Conservation (phyloP, 2,329 filamentous ascomycete genomes). For the Graphiopsis chlorocephala region DNA sequence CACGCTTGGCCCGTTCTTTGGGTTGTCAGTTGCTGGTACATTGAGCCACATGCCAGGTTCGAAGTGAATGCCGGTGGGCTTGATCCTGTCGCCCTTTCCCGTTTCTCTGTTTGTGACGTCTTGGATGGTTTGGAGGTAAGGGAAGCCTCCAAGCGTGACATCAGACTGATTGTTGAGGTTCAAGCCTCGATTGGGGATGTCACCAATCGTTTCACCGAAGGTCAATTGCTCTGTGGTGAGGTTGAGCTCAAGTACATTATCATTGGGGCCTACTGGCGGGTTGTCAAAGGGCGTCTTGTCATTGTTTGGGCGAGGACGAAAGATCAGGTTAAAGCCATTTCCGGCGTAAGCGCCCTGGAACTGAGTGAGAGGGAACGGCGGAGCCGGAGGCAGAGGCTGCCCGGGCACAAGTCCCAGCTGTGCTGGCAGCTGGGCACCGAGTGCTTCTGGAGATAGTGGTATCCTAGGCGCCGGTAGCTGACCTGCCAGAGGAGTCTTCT, state of each 20-base stretch:
- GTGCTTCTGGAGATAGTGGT: background rate
- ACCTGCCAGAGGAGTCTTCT: background rate
- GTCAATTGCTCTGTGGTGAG: slow-evolving; percentile 38
- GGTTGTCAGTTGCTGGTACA: slow-evolving; percentile 32
- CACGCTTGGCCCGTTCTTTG: slow-evolving; percentile 24
- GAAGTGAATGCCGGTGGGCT: slow-evolving; percentile 38
- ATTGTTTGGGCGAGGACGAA: slow-evolving; percentile 33
- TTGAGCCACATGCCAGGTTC: slow-evolving; percentile 44
- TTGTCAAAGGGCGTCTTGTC: slow-evolving; percentile 5
- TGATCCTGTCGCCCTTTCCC: slow-evolving; percentile 24
- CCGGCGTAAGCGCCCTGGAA: slow-evolving; percentile 28
- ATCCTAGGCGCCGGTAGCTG: background rate
- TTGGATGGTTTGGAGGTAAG: slow-evolving; percentile 38
- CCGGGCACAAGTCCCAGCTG: background rate
- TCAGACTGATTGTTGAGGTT: slow-evolving; percentile 31
- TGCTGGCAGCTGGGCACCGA: background rate
- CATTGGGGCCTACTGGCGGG: slow-evolving; percentile 17
- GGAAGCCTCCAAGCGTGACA: slow-evolving; percentile 37
- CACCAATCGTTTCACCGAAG: slow-evolving; percentile 35
- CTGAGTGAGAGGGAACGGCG: background rate
- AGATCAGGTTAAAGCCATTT: slow-evolving; percentile 41
- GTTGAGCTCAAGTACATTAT: slow-evolving; percentile 41
- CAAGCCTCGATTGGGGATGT: slow-evolving; percentile 40
- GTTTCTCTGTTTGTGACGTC: slow-evolving; percentile 33
- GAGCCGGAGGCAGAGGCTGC: background rate